Conservation (phyloP, 192 early-diverging fungal genomes). For the Rhizophagus clarus region DNA sequence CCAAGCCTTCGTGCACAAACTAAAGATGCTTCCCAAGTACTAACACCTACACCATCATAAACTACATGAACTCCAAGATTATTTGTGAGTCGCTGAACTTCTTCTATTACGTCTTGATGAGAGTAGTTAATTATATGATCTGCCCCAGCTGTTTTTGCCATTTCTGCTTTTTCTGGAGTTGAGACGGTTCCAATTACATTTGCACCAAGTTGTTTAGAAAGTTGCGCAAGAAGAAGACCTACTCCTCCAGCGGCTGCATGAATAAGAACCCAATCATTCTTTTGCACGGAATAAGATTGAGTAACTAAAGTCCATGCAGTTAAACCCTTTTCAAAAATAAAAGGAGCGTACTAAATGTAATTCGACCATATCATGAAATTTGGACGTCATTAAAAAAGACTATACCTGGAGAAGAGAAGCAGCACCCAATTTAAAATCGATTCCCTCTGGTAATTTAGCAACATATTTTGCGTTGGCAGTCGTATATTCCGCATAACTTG, state of each 20-base stretch:
- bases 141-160: conserved; percentile 64
- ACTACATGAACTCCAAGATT: conserved; percentile 79
- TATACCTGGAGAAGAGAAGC: conserved; percentile 70
- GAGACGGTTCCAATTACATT: conserved; percentile 87
- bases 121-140: conserved; percentile 77
- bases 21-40: conserved; percentile 78
- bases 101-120: conserved; percentile 54
- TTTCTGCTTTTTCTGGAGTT: conserved; percentile 65
- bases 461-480: conserved; percentile 36
- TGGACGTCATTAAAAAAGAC: background rate
- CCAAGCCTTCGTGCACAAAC: conserved; percentile 66
- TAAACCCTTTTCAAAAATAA: conserved; percentile 76
- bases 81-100: conserved; percentile 74
- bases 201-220: conserved; percentile 76
- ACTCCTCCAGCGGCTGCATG: conserved; percentile 92
- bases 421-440: conserved; percentile 64
- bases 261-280: conserved; percentile 79
- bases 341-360: conserved; percentile 8
- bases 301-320: conserved; percentile 78
- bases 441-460: conserved; percentile 44
- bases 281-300: conserved; percentile 70
- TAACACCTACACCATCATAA: conserved; percentile 91
- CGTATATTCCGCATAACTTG: conserved; percentile 79
- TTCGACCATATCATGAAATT: conserved; percentile 4
- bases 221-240: conserved; percentile 77